Percentiles rank a stretch among this genome's conserved stretches.
These are phyloP conservation scores for Acaromyces ingoldii DNA, from an alignment of 1,284 basidiomycete species.

Conservation along the genomic window DNA sequence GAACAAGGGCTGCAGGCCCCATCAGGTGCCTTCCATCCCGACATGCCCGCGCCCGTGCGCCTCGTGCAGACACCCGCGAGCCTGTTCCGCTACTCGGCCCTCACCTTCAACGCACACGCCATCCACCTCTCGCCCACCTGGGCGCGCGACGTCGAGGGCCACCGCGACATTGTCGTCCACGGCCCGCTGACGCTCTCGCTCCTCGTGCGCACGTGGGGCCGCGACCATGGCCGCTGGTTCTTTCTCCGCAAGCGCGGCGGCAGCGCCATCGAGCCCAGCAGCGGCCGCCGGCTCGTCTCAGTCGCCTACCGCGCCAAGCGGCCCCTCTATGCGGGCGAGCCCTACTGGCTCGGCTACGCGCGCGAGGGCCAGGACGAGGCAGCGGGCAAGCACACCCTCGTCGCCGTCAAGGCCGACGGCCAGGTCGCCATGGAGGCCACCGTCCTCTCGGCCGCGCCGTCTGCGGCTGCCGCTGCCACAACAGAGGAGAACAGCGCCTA, in stretches of 20 bases:
- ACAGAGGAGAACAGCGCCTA: too few relatives aligned
- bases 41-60: neutral
- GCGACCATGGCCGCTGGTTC: neutral
- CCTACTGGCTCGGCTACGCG: slow-evolving; percentile 3
- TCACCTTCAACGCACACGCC: slow-evolving; percentile 44
- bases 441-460: too few relatives aligned
- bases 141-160: slow-evolving; percentile 36
- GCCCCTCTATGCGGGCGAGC: slow-evolving; percentile 12
- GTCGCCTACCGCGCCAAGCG: slow-evolving; percentile 32
- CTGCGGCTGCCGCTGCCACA: too few relatives aligned
- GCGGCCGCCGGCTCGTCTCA: slow-evolving; percentile 6
- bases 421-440: slow-evolving; percentile 6
- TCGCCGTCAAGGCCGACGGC: slow-evolving; percentile 7
- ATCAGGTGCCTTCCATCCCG: neutral
- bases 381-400: neutral
- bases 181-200: slow-evolving; percentile 34
- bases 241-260: neutral
- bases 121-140: slow-evolving; percentile 43
- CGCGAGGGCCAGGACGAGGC: neutral
- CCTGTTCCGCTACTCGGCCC: slow-evolving; percentile 45
- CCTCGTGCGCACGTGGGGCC: slow-evolving; percentile 17
- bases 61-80: slow-evolving; percentile 15
- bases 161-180: slow-evolving; percentile 30
- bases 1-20: neutral
- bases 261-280: slow-evolving; percentile 10